Conservation (phyloP, 495 filamentous ascomycete genomes). For the Daldinia loculata region DNA sequence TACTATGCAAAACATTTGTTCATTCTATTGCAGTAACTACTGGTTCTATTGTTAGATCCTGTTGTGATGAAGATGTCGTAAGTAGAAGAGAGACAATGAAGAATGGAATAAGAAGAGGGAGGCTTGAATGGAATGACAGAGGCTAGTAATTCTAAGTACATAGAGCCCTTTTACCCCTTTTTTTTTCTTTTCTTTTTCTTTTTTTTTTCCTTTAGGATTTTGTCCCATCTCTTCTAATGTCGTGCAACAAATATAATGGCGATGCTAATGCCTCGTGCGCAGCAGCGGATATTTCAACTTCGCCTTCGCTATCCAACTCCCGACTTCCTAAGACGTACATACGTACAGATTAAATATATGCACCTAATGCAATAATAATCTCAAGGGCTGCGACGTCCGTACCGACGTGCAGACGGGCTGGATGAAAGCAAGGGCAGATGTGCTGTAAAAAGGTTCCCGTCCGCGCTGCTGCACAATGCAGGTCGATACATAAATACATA, state of each 20-base stretch:
- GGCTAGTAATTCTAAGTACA: not conserved
- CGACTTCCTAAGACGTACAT: constrained; percentile 31
- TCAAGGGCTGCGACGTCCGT: constrained; percentile 10
- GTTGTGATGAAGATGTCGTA: constrained; percentile 11
- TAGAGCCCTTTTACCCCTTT: constrained; percentile 1
- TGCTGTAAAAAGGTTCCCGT: constrained; percentile 23
- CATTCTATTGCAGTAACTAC: not conserved
- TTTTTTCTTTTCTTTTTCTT: not conserved
- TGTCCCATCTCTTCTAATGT: constrained; percentile 26
- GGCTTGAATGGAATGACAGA: constrained; percentile 36
- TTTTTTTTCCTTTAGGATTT: constrained; percentile 19
- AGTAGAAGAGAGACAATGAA: constrained; percentile 15
- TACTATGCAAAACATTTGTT: constrained; percentile 3
- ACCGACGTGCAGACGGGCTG: constrained; percentile 32
- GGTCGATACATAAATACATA: constrained; percentile 4
- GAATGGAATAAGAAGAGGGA: constrained; percentile 18
- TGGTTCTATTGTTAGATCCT: constrained; percentile 7
- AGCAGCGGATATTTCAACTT: constrained; percentile 20
- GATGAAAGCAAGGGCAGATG: constrained; percentile 18
- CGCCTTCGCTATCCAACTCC: constrained; percentile 33
- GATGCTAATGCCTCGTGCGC: constrained; percentile 19
- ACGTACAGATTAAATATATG: constrained; percentile 3
- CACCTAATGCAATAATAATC: constrained; percentile 13
- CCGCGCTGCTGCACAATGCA: constrained; percentile 32
- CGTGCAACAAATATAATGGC: constrained; percentile 34